Percentiles rank a stretch among this genome's conserved stretches.
Evolutionary conservation across 179 eudicot species (phyloP).

Genomic region (Patellifolia procumbens): DNA sequence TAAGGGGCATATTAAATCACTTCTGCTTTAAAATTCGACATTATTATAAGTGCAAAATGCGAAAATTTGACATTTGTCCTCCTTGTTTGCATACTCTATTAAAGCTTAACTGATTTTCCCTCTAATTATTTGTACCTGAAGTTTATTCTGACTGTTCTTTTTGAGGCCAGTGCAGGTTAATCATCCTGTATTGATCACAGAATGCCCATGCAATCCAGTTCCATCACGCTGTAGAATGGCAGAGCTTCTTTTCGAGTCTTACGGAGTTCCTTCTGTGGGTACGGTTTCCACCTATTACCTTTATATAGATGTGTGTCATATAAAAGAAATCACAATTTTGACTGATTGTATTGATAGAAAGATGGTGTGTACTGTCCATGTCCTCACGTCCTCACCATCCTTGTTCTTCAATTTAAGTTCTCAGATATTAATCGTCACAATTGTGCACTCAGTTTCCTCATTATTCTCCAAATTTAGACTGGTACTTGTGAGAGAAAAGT

Average conservation of each 20-base stretch:
- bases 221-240: constrained; percentile 96
- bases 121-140: constrained; percentile 14
- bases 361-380: not conserved
- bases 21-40: not conserved
- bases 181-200: constrained; percentile 93
- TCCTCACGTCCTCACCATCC: no score
- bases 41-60: not conserved
- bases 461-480: not conserved
- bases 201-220: constrained; percentile 88
- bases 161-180: constrained; percentile 75
- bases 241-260: constrained; percentile 92
- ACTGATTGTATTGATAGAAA: not conserved
- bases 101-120: not conserved
- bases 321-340: not conserved
- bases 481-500: not conserved
- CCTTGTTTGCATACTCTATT: not conserved
- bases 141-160: constrained; percentile 23
- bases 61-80: not conserved
- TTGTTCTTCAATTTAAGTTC: not conserved
- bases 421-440: not conserved
- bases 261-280: constrained; percentile 99
- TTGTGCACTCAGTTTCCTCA: not conserved
- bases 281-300: constrained; percentile 25
- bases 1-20: not conserved
- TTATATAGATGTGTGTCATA: not conserved